Base-by-base conservation (phyloP, 2,329 filamentous ascomycete species). In the Claviceps capensis region DNA sequence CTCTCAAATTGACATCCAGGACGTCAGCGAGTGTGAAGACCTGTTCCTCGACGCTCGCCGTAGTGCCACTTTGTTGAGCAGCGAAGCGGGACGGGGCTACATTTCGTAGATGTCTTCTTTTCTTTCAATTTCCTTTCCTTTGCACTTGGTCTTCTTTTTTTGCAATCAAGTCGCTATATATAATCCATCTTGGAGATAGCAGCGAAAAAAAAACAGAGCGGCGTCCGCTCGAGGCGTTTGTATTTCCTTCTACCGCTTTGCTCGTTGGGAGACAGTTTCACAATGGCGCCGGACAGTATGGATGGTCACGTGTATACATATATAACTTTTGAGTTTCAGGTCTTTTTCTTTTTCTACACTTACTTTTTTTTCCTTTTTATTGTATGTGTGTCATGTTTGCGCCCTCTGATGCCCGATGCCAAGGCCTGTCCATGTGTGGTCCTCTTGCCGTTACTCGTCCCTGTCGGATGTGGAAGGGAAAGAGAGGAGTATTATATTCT, bases 41-140 rank as follows among this genome's bases (percentile, higher is more conserved):
- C 72, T 93, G 49, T 91, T 93, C 73, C 79, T 91, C 58, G 87
- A 93, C 68, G 85, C 86, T 48, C 82, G 82, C 63, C 79, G 86
- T 59, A 91, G 87, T 67, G 86, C 87, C 56, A 71, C 75, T 55
- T 77, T 90, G 59, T 77, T 89, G 61, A 72, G 68, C 57, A 70
- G 78, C 64, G 81, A 82, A 68, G 77, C 77, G 52, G 81, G 78
- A 58, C 75, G 73, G 59, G 79, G 75, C 54, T 90, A 83, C 69
- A 74, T 88, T 59, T 74, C 74, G 63, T 85, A 58, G 47, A 23
- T 45, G 2, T 43, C 2, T 42, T 34, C 34, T 48, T 5, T 45
- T n/a, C 17, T 48, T 19, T 14, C 7, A 5, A 11, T 14, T 7
- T 13, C 7, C 5, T 30, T 40, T 14, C 19, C 14, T 5, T 26